These are phyloP conservation scores for Rhinocladiella similis DNA, from an alignment of 2,329 filamentous ascomycete species.

Conservation along the genomic window DNA sequence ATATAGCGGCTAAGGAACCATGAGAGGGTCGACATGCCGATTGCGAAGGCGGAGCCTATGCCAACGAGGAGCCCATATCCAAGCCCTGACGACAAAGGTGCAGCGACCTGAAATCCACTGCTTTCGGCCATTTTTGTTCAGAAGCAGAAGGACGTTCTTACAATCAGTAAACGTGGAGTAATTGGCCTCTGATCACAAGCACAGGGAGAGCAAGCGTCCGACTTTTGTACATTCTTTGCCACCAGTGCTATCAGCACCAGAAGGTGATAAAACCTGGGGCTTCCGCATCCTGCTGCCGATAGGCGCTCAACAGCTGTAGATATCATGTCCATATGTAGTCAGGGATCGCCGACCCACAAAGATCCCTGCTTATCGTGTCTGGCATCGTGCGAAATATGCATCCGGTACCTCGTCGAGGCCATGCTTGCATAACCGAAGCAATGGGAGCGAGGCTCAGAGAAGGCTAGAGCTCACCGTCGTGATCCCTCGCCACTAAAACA, in stretches of 20 bases:
- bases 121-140: neutral
- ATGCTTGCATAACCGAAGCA: neutral
- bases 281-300: neutral
- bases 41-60: conserved; percentile 46
- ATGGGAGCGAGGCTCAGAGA: too few species aligned
- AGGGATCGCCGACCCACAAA: neutral
- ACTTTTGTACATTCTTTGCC: neutral
- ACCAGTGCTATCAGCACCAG: neutral
- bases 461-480: too few species aligned
- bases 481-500: too few species aligned
- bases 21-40: conserved; percentile 42
- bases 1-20: conserved; percentile 11
- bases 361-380: neutral
- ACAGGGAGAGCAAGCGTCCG: neutral
- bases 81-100: conserved; percentile 34
- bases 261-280: neutral
- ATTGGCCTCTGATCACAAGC: too few species aligned
- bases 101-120: conserved; percentile 19
- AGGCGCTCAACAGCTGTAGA: neutral
- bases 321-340: neutral
- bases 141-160: neutral
- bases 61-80: conserved; percentile 53
- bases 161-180: too few species aligned
- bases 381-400: neutral
- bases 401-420: neutral